These are phyloP conservation scores for Aspergillus ochraceus DNA, from an alignment of 2,329 filamentous ascomycete species.

Conservation along the genomic window DNA sequence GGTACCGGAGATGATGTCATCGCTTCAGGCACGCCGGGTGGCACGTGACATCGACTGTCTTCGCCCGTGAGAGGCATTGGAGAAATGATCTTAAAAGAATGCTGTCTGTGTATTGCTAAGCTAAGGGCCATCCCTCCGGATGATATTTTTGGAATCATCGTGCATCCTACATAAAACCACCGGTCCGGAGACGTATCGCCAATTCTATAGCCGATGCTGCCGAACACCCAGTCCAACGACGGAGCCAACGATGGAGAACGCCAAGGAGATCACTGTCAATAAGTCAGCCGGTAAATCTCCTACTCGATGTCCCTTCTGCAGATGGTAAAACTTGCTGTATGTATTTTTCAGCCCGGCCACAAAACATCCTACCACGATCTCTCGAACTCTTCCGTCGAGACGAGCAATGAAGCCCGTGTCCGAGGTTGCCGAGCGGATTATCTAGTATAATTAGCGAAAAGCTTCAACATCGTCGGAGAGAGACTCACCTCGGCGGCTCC, in stretches of 20 bases:
- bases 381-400: slow-evolving; percentile 23
- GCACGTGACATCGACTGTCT: too few relatives aligned
- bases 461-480: too few relatives aligned
- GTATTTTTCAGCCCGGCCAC: slow-evolving; percentile 28
- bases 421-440: slow-evolving; percentile 42
- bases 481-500: slow-evolving; percentile 21
- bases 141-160: too few relatives aligned
- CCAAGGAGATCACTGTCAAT: background rate
- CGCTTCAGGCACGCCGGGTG: too few relatives aligned
- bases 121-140: too few relatives aligned
- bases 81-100: too few relatives aligned
- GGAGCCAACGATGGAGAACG: background rate
- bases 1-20: background rate
- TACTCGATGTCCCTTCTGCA: too few relatives aligned
- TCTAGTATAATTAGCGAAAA: slow-evolving; percentile 23
- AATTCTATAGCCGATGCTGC: background rate
- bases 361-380: slow-evolving; percentile 31
- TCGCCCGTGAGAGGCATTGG: too few relatives aligned
- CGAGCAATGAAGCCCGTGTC: slow-evolving; percentile 43
- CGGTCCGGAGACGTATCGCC: too few relatives aligned
- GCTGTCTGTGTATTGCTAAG: background rate
- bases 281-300: background rate
- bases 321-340: slow-evolving; percentile 22
- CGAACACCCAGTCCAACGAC: background rate
- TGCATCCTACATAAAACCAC: too few relatives aligned